Evolutionary conservation across 495 filamentous ascomycete species (phyloP).

Genomic region (Tuber borchii): DNA sequence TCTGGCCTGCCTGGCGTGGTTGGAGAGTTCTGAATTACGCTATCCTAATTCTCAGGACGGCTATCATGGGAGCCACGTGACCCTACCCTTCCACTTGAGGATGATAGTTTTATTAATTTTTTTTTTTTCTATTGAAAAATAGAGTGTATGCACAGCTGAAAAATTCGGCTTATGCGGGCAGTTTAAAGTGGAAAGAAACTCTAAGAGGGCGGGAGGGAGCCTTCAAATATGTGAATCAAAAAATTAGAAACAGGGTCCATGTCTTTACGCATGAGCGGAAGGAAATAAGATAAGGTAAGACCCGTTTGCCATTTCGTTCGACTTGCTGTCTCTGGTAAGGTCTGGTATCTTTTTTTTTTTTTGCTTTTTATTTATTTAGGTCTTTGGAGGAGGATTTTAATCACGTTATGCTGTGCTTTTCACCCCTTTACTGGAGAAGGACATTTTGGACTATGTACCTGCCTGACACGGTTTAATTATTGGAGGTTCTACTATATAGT

Average conservation of each 20-base stretch:
- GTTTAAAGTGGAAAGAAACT: background rate
- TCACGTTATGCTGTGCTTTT: background rate
- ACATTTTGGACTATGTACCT: background rate
- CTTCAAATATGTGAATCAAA: background rate
- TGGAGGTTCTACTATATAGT: background rate
- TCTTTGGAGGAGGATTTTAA: background rate
- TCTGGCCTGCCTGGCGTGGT: background rate
- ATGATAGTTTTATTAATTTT: too few relatives aligned
- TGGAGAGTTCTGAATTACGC: background rate
- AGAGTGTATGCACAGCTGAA: background rate
- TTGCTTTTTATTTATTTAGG: background rate
- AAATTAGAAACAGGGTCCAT: background rate
- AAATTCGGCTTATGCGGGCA: background rate
- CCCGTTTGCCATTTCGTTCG: background rate
- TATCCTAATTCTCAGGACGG: background rate
- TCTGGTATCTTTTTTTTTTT: background rate
- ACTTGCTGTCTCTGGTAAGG: background rate
- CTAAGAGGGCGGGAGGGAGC: background rate
- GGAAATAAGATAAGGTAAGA: too few relatives aligned
- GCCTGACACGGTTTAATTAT: background rate
- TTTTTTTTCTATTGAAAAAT: background rate
- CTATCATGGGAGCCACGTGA: too few relatives aligned
- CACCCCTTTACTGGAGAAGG: background rate
- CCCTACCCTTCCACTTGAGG: background rate
- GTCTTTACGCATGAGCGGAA: background rate